Evolutionary conservation across 805 yeast species (phyloP), one percentile per base, ranked within the genome.

Genomic region (Gaillardinia entomophila): DNA sequence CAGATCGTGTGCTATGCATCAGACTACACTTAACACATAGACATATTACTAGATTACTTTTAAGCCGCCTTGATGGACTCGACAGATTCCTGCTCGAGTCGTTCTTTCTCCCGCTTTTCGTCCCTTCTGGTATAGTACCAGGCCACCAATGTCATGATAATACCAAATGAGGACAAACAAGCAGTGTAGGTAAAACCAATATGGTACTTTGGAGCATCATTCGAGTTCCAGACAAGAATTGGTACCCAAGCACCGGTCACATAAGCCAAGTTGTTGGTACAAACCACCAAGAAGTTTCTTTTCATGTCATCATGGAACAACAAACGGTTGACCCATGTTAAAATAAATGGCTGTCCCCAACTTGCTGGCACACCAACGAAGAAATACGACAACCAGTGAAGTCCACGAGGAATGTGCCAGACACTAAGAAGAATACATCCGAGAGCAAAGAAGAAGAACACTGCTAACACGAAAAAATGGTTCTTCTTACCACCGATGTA

Each of bases 191-290:
- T 45, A 32, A 58, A 61, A 2, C 70, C 68, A 33, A 52, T 43
- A 28, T 34, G 43, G 37, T 58, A 63, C 18, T 32, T 31, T 1
- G 70, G 70, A 32, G 48, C 40, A 28, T 55, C 53, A 16, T 43
- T 42, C 5, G 67, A 56, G 35, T 61, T 55, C 70, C 68, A 63
- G 2, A 59, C 66, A 27, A 62, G 47, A 25, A 63, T 56, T 1
- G 68, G 66, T 4, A 62, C 61, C 53, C 58, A 60, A 3, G 67
- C 65, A 8, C 54, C 53, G 0, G 65, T 59, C 13, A 60, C 62
- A 38, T 62, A 64, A 2, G 68, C 68, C 38, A 60, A 45, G 4
- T 57, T 54, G 34, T 64, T 64, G 8, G 69, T 64, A 19, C 46
- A 38, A 3, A 64, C 66, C 14, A 62, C 59, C n/a, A 62, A 51